Evolutionary conservation across 306 rosid genomes (phyloP).

Genomic region (Castanospermum australe): DNA sequence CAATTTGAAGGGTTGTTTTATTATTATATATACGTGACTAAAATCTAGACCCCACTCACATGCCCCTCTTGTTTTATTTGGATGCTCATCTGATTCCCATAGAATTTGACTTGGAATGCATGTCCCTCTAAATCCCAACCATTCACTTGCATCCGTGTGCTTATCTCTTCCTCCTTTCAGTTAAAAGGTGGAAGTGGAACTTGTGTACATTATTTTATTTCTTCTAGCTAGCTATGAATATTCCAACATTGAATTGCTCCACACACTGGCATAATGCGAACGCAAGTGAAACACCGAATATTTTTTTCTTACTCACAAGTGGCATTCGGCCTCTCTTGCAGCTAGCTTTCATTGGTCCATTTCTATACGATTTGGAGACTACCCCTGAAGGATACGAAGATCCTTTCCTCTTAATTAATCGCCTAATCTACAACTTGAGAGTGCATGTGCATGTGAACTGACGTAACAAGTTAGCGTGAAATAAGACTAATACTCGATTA

Average conservation of each 20-base stretch:
- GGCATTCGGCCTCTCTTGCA: background rate
- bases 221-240: background rate
- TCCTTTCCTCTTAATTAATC: constrained; percentile 24
- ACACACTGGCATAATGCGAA: no score
- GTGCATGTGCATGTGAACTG: constrained; percentile 40
- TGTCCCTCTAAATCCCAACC: constrained; percentile 6
- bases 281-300: no score
- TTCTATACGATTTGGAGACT: constrained; percentile 23
- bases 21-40: background rate
- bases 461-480: no score
- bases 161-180: constrained; percentile 1
- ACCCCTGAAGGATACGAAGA: constrained; percentile 45
- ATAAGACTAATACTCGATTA: no score
- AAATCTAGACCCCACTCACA: constrained; percentile 40
- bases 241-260: background rate
- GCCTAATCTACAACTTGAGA: background rate
- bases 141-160: background rate
- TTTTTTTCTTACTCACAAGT: no score
- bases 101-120: constrained; percentile 18
- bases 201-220: background rate
- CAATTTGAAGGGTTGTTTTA: background rate
- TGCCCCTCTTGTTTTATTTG: background rate
- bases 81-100: background rate
- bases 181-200: background rate
- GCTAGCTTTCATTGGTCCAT: background rate